Conservation (phyloP, 306 rosid genomes). For the Lablab purpureus region DNA sequence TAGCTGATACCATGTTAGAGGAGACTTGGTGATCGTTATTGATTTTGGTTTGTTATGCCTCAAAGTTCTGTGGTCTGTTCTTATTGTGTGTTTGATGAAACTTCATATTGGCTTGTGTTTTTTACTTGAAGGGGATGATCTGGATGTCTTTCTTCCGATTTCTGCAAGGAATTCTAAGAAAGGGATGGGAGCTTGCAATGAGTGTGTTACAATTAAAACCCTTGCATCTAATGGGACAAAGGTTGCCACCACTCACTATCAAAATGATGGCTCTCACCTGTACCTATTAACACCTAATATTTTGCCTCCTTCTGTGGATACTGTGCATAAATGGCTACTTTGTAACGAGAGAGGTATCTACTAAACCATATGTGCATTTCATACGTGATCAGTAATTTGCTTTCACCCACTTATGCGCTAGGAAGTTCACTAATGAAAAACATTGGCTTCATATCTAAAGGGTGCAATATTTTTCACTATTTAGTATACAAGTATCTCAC, state of each 20-base stretch:
- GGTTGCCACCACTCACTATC: conserved; percentile 69
- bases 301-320: conserved; percentile 73
- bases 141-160: conserved; percentile 66
- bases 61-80: conserved; percentile 33
- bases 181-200: conserved; percentile 50
- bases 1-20: conserved; percentile 8
- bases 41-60: conserved; percentile 34
- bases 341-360: conserved; percentile 61
- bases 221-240: conserved; percentile 51
- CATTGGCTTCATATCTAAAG: conserved; percentile 42
- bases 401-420: conserved; percentile 31
- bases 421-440: conserved; percentile 43
- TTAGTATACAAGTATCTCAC: conserved; percentile 24
- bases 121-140: conserved; percentile 59
- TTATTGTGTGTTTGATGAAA: conserved; percentile 42
- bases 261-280: conserved; percentile 79
- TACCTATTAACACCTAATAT: conserved; percentile 71
- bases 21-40: conserved; percentile 8
- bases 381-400: conserved; percentile 24
- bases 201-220: conserved; percentile 39
- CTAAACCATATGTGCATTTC: conserved; percentile 38
- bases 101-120: conserved; percentile 46
- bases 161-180: conserved; percentile 51
- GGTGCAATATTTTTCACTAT: conserved; percentile 29
- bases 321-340: conserved; percentile 76